Evolutionary conservation across 306 rosid genomes (phyloP), one percentile per base, ranked within the genome.

Genomic region (Carpinus fangiana): DNA sequence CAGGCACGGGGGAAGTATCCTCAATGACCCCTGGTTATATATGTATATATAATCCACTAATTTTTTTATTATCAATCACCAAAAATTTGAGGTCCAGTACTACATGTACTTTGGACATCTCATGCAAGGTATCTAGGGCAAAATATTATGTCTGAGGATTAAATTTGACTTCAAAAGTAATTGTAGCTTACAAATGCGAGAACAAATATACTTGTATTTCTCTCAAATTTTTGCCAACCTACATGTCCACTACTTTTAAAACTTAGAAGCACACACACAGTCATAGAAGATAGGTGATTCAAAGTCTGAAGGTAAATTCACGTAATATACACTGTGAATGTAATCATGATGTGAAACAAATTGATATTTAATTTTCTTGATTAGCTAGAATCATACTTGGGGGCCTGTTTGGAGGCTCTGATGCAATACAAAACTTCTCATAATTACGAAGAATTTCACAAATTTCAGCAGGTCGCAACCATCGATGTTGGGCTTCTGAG

Each of bases 391-490:
- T 72, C 93, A 78, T 93, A 93, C 98, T 93, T 4, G 90, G 88
- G 62, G 98, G 98, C 84, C 87, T 91, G 79, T 75, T 89, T 72
- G 94, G 97, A 82, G 98, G 97, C 84, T 93, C 97, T 79, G 92
- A 45, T 65, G 90, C 74, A 79, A 93, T 93, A 0, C 78, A 92
- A 86, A 91, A 93, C 86, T 79, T 88, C 55, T 76, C 79, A 80
- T 87, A 84, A 71, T 93, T 93, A 68, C 90, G 87, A 70, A 93
- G 94, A 84, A 93, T 93, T 88, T 91, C 98, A 93, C 97, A 91
- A 83, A 93, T 91, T 91, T 93, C 98, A 73, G 98, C 97, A 50
- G 98, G 98, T 8, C 98, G 86, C 80, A 93, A 82, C 98, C 98
- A 93, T 66, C 98, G 87, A 83, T 91, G 89, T 79, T 84, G 92